These are phyloP conservation scores for Pyrenochaeta sp. DNA, from an alignment of 2,329 filamentous ascomycete species.

Conservation along the genomic window DNA sequence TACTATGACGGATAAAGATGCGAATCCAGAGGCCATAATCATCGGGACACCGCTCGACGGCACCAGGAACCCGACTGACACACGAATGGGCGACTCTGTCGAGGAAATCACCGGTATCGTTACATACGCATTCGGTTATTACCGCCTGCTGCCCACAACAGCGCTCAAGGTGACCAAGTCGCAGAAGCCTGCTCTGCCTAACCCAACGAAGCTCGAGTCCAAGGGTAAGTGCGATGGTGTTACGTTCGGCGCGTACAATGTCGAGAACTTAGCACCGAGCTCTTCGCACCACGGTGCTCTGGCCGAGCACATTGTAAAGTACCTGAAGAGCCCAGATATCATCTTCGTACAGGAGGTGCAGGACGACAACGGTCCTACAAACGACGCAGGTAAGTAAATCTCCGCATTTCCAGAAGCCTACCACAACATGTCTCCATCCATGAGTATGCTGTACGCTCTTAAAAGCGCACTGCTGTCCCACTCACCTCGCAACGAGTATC, in stretches of 20 bases:
- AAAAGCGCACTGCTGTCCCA: conserved; percentile 3
- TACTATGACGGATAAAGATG: conserved; percentile 68
- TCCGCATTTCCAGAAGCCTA: conserved; percentile 3
- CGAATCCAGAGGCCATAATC: conserved; percentile 74
- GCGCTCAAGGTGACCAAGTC: conserved; percentile 60
- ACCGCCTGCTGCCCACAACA: conserved; percentile 71
- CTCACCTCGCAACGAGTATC: not conserved
- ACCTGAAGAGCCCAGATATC: conserved; percentile 69
- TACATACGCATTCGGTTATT: conserved; percentile 72
- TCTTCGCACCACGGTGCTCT: conserved; percentile 65
- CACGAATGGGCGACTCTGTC: conserved; percentile 71
- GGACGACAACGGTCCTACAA: conserved; percentile 68
- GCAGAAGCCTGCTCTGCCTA: conserved; percentile 57
- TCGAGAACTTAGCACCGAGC: conserved; percentile 71
- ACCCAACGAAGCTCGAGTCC: conserved; percentile 63
- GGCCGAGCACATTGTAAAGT: conserved; percentile 71
- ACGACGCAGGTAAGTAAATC: conserved; percentile 62
- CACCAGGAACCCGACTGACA: conserved; percentile 65
- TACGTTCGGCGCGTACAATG: conserved; percentile 73
- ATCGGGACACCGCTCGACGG: conserved; percentile 73
- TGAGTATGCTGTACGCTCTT: conserved; percentile 7
- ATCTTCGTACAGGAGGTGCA: conserved; percentile 77
- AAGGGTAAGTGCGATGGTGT: conserved; percentile 67
- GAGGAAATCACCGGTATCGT: conserved; percentile 75
- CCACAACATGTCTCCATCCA: not conserved